Evolutionary conservation across 345 rosid genomes (phyloP).

Genomic region (Syzygium aromaticum): DNA sequence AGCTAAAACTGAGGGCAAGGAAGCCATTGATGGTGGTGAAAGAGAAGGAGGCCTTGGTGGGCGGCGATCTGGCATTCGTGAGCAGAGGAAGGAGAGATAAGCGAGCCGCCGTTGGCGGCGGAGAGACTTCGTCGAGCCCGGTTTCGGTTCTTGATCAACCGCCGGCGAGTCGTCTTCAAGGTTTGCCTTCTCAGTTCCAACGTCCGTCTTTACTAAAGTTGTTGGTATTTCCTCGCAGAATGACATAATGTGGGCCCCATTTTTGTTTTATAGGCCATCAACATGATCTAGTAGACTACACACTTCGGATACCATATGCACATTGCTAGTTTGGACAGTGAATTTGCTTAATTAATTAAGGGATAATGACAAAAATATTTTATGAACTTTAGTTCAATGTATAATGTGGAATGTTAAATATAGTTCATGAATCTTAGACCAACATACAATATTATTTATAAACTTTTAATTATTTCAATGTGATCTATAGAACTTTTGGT

Average conservation of each 20-base stretch:
- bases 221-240: not conserved
- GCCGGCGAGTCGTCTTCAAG: not conserved
- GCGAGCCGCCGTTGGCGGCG: not conserved
- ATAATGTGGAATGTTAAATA: too few relatives aligned
- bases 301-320: not conserved
- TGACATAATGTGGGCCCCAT: not conserved
- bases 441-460: too few relatives aligned
- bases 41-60: slow-evolving; percentile 19
- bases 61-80: slow-evolving; percentile 6
- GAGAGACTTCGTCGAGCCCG: slow-evolving; percentile 34
- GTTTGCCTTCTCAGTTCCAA: not conserved
- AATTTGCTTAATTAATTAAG: not conserved
- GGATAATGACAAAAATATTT: too few relatives aligned
- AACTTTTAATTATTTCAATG: too few relatives aligned
- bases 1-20: not conserved
- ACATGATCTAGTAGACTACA: not conserved
- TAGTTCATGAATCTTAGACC: too few relatives aligned
- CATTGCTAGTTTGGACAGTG: not conserved
- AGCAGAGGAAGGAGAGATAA: not conserved
- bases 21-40: slow-evolving; percentile 10
- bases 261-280: not conserved
- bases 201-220: not conserved
- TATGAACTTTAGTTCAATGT: too few relatives aligned
- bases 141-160: slow-evolving; percentile 41
- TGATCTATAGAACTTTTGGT: too few relatives aligned